Base-by-base conservation (phyloP, 768 basidiomycete genomes). In the Tulasnella sp. region DNA sequence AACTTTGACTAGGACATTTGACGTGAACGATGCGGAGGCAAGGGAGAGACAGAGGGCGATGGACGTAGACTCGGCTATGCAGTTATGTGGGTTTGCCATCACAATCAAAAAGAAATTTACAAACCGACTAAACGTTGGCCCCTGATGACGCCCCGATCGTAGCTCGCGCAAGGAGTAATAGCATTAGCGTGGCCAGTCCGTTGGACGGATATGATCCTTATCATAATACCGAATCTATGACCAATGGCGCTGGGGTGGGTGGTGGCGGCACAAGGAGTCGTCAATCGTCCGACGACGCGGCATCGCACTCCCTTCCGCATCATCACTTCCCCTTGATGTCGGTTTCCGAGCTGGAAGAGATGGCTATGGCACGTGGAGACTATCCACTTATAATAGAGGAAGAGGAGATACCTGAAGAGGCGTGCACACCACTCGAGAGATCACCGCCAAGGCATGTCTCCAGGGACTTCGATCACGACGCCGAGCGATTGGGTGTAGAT, bases 21-120 rank as follows among this genome's bases (percentile, higher is more conserved):
- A 57, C 10, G n/a, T 44, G 45, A 57, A 43, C 24, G 53, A 54
- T 17, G 30, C 85, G 0, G 80, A 87, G 54, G 81, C 80, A 19
- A 76, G 83, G 56, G 92, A 96, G 70, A 81, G 92, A 19, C 92
- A 97, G 74, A 80, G 87, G 34, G 83, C 89, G 4, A 88, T 96
- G 84, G 93, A 97, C 66, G 88, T 88, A 0, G 92, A 93, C 66
- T 68, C 67, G 49, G 74, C 74, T 19, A 90, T 91, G 86, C 89
- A 68, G 56, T 71, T 74, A 62, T 72, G 73, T 73, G 53, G 62
- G 72, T 70, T 5, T n/a, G n/a, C n/a, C n/a, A n/a, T n/a, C 30
- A 42, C 19, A 44, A 15, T 61, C 42, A 12, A 21, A n/a, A 15
- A 4, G 11, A 17, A 38, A 38, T 38, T 38, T 38, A 38, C 34